phyloP scores from a whole-genome alignment of 306 rosid genomes.

The Chamaecrista fasciculata region DNA sequence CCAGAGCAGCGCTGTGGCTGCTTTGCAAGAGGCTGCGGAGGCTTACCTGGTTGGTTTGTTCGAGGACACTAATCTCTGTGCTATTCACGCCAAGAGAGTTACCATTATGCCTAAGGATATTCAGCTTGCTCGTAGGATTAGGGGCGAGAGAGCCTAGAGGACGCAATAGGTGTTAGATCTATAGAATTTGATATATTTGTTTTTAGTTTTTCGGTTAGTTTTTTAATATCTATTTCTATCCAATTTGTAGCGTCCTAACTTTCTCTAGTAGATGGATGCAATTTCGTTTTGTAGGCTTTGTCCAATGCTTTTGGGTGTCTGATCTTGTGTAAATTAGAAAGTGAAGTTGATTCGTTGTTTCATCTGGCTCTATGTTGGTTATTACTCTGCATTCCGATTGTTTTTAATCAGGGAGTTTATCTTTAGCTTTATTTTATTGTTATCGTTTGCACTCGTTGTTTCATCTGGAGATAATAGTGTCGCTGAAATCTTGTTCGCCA shows the following conservation, averaged over 20 bases:
- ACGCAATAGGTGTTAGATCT: neutral
- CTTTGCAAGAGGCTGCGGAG: neutral
- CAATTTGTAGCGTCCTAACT: neutral
- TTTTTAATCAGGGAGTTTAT: no score
- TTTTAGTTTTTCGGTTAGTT: neutral
- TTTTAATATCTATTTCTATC: neutral
- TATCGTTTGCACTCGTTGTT: no score
- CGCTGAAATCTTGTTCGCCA: no score
- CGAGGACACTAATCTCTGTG: neutral
- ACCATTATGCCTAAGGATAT: slow-evolving; percentile 8
- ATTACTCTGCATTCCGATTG: no score
- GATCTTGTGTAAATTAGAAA: neutral
- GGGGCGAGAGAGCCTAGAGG: slow-evolving; percentile 3
- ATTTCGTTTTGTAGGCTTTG: neutral
- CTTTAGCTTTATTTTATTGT: no score
- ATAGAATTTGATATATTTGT: neutral
- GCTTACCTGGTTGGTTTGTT: neutral
- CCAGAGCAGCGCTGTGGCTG: slow-evolving; percentile 4
- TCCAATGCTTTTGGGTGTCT: neutral
- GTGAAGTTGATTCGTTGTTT: neutral
- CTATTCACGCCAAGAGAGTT: slow-evolving; percentile 1
- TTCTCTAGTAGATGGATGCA: neutral
- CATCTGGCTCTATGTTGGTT: neutral
- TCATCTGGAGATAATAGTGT: no score
- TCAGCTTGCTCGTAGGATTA: neutral